Percentiles rank a stretch among this genome's conserved stretches.
phyloP scores from a whole-genome alignment of 768 basidiomycete genomes.

The Sporobolomyces pararoseus region DNA sequence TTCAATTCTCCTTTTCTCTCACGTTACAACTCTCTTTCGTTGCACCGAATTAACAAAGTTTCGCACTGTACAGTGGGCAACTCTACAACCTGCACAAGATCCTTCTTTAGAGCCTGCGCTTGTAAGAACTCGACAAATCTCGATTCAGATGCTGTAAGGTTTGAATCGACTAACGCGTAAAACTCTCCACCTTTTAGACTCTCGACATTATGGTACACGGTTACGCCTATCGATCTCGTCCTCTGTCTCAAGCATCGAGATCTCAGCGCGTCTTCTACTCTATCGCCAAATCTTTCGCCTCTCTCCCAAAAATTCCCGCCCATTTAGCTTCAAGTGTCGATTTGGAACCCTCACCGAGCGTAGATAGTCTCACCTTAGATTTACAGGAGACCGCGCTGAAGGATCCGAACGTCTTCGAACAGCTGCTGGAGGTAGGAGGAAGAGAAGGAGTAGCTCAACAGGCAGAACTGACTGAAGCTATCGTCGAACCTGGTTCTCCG shows the following conservation, averaged over 20 bases:
- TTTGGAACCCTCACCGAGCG: conserved; percentile 5
- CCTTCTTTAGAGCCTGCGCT: conserved; percentile 28
- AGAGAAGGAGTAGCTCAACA: conserved; percentile 15
- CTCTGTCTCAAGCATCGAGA: conserved; percentile 40
- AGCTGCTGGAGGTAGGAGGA: conserved; percentile 32
- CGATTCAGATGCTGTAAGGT: background rate
- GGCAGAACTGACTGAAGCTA: conserved; percentile 14
- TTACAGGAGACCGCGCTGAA: conserved; percentile 10
- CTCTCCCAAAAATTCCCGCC: conserved; percentile 36
- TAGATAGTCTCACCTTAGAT: background rate
- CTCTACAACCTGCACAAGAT: conserved; percentile 25
- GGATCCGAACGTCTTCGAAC: conserved; percentile 18
- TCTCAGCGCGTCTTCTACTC: conserved; percentile 44
- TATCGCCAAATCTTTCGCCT: conserved; percentile 41
- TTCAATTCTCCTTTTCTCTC: background rate
- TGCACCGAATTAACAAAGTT: background rate
- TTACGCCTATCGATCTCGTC: conserved; percentile 36
- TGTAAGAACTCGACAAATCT: conserved; percentile 9
- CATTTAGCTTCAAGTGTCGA: background rate
- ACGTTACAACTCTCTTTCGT: too few relatives aligned
- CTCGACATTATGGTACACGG: conserved; percentile 25
- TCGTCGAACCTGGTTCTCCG: conserved; percentile 2
- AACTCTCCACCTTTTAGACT: background rate
- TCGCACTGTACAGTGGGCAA: conserved; percentile 18
- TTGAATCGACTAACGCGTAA: background rate